Conservation (phyloP, 805 yeast genomes). For the Starmerella bacillaris region DNA sequence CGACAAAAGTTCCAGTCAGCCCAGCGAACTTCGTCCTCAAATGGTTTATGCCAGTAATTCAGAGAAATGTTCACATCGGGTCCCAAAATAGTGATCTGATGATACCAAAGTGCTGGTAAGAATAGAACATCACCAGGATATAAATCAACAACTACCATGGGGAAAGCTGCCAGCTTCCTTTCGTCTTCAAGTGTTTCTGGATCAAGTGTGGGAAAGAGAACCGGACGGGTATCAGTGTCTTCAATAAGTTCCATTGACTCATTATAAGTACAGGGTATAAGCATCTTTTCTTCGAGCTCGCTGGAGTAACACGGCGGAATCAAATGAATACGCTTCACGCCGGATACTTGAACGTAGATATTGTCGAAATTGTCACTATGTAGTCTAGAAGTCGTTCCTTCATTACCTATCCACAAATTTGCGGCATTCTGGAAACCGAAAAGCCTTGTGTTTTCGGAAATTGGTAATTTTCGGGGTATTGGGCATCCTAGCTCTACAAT, state of each 20-base stretch:
- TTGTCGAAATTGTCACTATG: slow-evolving; percentile 26
- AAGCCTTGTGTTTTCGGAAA: slow-evolving; percentile 15
- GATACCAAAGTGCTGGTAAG: slow-evolving; percentile 28
- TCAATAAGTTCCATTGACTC: slow-evolving; percentile 12
- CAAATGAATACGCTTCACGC: slow-evolving; percentile 22
- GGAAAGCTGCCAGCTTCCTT: slow-evolving; percentile 11
- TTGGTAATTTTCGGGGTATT: slow-evolving; percentile 10
- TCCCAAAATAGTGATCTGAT: slow-evolving; percentile 21
- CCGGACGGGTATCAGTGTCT: slow-evolving; percentile 8
- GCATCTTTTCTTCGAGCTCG: slow-evolving; percentile 19
- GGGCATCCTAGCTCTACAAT: slow-evolving; percentile 4
- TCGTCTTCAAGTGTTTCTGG: slow-evolving; percentile 15
- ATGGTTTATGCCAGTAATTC: slow-evolving; percentile 23
- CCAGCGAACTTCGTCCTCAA: slow-evolving; percentile 18
- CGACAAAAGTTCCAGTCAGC: slow-evolving; percentile 21
- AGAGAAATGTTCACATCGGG: slow-evolving; percentile 17
- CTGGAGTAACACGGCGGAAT: slow-evolving; percentile 24
- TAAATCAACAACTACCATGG: slow-evolving; percentile 19
- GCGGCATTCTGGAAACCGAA: slow-evolving; percentile 22
- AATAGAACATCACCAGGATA: slow-evolving; percentile 25
- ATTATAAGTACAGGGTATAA: slow-evolving; percentile 20
- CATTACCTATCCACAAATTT: slow-evolving; percentile 26
- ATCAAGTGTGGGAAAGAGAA: slow-evolving; percentile 23
- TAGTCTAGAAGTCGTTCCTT: slow-evolving; percentile 20
- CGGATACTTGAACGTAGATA: slow-evolving; percentile 23